Evolutionary conservation across 306 rosid genomes (phyloP), one percentile per base, ranked within the genome.

Genomic region (Ammopiptanthus mongolicus): DNA sequence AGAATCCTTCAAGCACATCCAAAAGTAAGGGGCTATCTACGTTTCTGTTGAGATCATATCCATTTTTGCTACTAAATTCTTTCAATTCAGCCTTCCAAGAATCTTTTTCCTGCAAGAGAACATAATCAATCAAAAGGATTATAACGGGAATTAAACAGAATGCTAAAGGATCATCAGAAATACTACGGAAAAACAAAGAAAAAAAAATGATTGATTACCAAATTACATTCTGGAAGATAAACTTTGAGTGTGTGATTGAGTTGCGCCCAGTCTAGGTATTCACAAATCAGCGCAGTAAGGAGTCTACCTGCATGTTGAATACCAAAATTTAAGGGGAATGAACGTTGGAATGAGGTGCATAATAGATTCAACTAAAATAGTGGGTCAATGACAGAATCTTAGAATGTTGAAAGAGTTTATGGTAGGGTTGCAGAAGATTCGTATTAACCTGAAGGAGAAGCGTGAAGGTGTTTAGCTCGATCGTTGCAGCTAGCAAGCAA

Each of bases 1-100:
- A 88, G 84, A 96, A 96, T 79, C 99, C 99, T 85, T 96, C 97
- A 33, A 96, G 99, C 75, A 96, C 99, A 19, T 96, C 97, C 94
- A 96, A 82, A 44, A 96, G 99, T 55, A 96, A 77, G 57, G 99
- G 99, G 84, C 97, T 91, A 63, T 96, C 99, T 73, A 89, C 96
- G 37, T 92, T 96, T 81, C 99, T 80, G 82, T 92, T 92, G 41
- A 92, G 96, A 82, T 96, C 99, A 58, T 92, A 92, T 61, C 98
- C 99, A 74, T 96, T 96, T 85, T 91, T 96, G 83, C 76, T 77
- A 84, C 99, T 89, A 75, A 92, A 96, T 66, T 96, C 98, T 81
- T 92, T 92, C 80, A 96, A 74, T 82, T 96, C 99, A 56, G 90
- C 64, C 87, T 96, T 96, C 99, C 99, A 96, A 57, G 78, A 81